Percentiles rank a stretch among this genome's conserved stretches.
These are phyloP conservation scores for Talaromyces sp. DNA, from an alignment of 2,329 filamentous ascomycete species.

Conservation along the genomic window DNA sequence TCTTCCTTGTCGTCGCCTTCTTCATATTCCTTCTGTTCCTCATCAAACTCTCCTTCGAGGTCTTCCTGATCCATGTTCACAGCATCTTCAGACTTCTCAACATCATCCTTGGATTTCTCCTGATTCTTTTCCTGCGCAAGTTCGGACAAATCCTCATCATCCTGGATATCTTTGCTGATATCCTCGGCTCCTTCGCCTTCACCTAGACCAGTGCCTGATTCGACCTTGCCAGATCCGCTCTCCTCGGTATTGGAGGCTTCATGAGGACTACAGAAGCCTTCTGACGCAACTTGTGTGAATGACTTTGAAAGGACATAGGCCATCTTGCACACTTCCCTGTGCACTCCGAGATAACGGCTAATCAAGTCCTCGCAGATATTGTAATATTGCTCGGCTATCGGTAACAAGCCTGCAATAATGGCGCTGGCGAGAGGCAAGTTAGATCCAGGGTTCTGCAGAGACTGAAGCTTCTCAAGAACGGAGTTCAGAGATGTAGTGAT, in stretches of 20 bases:
- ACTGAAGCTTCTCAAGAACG: conserved; percentile 48
- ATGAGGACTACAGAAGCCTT: conserved; percentile 88
- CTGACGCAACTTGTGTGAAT: conserved; percentile 73
- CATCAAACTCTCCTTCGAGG: conserved; percentile 78
- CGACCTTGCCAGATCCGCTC: conserved; percentile 73
- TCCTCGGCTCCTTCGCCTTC: conserved; percentile 95
- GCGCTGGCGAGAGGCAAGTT: conserved; percentile 53
- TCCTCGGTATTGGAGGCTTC: conserved; percentile 70
- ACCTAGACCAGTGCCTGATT: conserved; percentile 88
- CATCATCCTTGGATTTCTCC: conserved; percentile 49
- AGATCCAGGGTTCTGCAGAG: conserved; percentile 43
- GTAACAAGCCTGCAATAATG: conserved; percentile 61
- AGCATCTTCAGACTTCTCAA: conserved; percentile 48
- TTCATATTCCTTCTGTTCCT: conserved; percentile 47
- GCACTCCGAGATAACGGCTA: conserved; percentile 60
- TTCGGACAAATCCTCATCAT: conserved; percentile 90
- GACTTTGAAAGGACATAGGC: conserved; percentile 72
- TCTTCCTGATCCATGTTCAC: conserved; percentile 74
- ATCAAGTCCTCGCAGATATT: conserved; percentile 61
- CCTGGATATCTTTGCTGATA: conserved; percentile 93
- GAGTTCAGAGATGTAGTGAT: conserved; percentile 50
- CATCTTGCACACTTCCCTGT: conserved; percentile 70
- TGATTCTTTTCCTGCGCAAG: conserved; percentile 80
- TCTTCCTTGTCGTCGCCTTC: conserved; percentile 59
- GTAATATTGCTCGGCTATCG: conserved; percentile 73